Evolutionary conservation across 2,329 filamentous ascomycete species (phyloP), one percentile per base, ranked within the genome.

Genomic region (Macrophomina tecta): DNA sequence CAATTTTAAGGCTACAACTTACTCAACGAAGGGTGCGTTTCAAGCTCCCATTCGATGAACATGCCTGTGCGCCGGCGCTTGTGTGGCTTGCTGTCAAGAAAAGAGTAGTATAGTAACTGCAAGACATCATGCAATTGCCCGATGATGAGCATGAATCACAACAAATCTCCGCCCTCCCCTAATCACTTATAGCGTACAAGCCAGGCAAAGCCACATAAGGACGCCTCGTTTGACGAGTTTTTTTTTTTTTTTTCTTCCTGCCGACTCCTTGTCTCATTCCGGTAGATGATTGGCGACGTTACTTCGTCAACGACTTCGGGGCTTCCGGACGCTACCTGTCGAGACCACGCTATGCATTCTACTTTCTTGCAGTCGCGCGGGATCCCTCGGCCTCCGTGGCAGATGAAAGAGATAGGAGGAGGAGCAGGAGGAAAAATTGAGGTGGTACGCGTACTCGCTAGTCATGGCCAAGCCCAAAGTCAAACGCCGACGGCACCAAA

Each of bases 101-200:
- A 23, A 23, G 23, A 23, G 23, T 23, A 23, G 23, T 23, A 23
- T 23, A 38, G 51, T 18, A 28, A 18, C 51, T 55, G 51, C 51
- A 32, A 30, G n/a, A 55, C 51, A 55, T 55, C 51, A 55, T 38
- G 51, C 51, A 16, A 55, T 55, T 55, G 51, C 51, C 51, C 11
- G 32, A 55, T n/a, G 12, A 5, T n/a, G 12, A 45, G 8, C 42
- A 45, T 5, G 23, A 23, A 23, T 23, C 23, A 9, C 5, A 45
- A 45, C 11, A 14, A 14, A 5, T n/a, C 1, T 14, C 16, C 42
- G 8, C 42, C 7, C 16, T 14, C 5, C 11, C 8, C 42, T 14
- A 14, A 12, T 16, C 5, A 9, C 16, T 5, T 45, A 45, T 45
- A 45, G 8, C 5, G 42, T 12, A 45, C 23, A 45, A 45, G 16